Evolutionary conservation across 2,329 filamentous ascomycete species (phyloP), one percentile per base, ranked within the genome.

Genomic region (Alternaria dauci): DNA sequence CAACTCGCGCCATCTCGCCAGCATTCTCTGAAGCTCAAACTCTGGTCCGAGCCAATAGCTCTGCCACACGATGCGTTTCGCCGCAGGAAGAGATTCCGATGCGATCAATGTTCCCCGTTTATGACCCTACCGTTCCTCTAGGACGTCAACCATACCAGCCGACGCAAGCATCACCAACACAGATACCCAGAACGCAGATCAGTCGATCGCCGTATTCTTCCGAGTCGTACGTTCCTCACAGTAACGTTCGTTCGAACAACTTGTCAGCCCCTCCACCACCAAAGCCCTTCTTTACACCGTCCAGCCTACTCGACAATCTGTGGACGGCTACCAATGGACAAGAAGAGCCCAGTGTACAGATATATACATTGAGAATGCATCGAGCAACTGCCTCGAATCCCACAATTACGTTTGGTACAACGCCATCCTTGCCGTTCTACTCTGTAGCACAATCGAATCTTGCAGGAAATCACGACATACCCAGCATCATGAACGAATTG

Each of bases 51-150:
- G 73, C 71, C 34, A 78, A 79, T 52, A 79, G 76, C 41, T 68
- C 69, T n/a, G 71, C 76, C 38, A 74, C 73, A 43, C 72, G 60
- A 48, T 68, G 59, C 36, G 64, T 53, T 34, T 71, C 72, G 20
- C 68, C 70, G 60, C 79, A 79, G 53, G 71, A 73, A 61, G 77
- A 71, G 12, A 63, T 79, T 6, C 80, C 84, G 0, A 84, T 91
- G 69, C 85, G 86, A 32, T 93, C 91, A 25, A 93, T 94, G 69
- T 94, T 94, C 69, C 91, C 91, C 8, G 84, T 86, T 30, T 93
- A 93, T 73, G 88, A 94, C 70, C 89, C 88, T 3, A 85, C 84
- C 1, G 74, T 92, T 25, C 83, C 90, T 5, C 83, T 92, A 3
- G 83, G 87, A 56, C 86, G 88, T 58, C 91, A 94, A 71, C 79